phyloP scores from a whole-genome alignment of 2,329 filamentous ascomycete genomes.

The Fonsecaea pugnacius region DNA sequence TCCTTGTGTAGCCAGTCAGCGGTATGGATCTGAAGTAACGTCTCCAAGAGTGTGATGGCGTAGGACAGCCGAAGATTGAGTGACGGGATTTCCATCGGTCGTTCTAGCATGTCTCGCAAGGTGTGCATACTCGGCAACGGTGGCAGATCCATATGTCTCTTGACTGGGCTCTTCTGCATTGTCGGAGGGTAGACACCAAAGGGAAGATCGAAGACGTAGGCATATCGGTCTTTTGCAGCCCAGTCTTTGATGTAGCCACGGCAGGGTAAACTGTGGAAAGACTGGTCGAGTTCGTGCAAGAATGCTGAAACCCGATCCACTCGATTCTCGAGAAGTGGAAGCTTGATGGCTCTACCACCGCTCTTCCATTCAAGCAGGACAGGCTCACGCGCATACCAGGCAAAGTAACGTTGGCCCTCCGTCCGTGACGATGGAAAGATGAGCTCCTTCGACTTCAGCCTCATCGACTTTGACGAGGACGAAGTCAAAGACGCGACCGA shows the following conservation, averaged over 20 bases:
- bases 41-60: conserved; percentile 10
- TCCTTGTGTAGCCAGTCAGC: conserved; percentile 9
- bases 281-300: conserved; percentile 5
- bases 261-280: conserved; percentile 5
- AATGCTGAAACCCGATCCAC: conserved; percentile 4
- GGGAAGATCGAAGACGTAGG: conserved; percentile 6
- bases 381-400: conserved; percentile 7
- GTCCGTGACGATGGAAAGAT: background rate
- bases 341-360: conserved; percentile 3
- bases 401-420: background rate
- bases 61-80: conserved; percentile 3
- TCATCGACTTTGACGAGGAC: conserved; percentile 3
- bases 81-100: background rate
- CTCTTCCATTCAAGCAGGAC: conserved; percentile 6
- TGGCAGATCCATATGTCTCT: background rate
- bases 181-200: background rate
- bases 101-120: conserved; percentile 2
- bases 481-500: background rate
- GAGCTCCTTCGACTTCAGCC: background rate
- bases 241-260: conserved; percentile 8
- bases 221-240: conserved; percentile 1
- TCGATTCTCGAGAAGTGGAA: background rate
- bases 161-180: background rate
- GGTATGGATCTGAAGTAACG: conserved; percentile 2
- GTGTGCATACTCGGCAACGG: conserved; percentile 2